phyloP scores from a whole-genome alignment of 164 flowering plant species.

The Vitis riparia region DNA sequence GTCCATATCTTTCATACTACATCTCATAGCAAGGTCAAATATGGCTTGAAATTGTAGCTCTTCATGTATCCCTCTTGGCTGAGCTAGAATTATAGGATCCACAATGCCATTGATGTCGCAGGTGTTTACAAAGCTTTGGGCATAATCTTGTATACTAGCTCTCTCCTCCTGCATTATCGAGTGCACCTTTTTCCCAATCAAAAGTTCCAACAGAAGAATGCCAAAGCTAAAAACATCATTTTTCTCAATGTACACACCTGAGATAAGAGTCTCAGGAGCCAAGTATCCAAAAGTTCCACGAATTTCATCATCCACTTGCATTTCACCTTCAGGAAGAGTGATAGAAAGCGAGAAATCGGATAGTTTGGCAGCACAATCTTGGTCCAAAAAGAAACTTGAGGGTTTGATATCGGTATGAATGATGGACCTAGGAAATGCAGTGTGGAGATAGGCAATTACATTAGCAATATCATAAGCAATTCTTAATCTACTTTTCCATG shows the following conservation, averaged over 20 bases:
- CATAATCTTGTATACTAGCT: no score
- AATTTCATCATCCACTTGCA: background rate
- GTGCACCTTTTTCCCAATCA: background rate
- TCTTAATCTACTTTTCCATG: background rate
- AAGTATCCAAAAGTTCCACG: background rate
- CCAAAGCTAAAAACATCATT: background rate
- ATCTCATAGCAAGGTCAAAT: no score
- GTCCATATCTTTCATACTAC: no score
- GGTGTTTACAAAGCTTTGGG: no score
- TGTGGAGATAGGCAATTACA: no score
- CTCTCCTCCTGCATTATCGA: no score
- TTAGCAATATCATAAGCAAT: background rate
- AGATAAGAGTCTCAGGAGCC: background rate
- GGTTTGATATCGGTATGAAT: background rate
- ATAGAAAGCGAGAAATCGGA: background rate
- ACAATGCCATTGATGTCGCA: no score
- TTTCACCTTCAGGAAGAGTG: background rate
- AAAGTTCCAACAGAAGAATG: background rate
- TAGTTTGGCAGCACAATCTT: background rate
- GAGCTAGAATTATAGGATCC: no score
- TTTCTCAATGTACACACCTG: background rate
- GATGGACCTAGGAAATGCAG: background rate
- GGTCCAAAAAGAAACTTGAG: background rate
- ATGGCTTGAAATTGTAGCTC: no score
- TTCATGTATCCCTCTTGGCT: no score